phyloP scores from a whole-genome alignment of 495 filamentous ascomycete species.

The Aspergillus carlsbadensis region DNA sequence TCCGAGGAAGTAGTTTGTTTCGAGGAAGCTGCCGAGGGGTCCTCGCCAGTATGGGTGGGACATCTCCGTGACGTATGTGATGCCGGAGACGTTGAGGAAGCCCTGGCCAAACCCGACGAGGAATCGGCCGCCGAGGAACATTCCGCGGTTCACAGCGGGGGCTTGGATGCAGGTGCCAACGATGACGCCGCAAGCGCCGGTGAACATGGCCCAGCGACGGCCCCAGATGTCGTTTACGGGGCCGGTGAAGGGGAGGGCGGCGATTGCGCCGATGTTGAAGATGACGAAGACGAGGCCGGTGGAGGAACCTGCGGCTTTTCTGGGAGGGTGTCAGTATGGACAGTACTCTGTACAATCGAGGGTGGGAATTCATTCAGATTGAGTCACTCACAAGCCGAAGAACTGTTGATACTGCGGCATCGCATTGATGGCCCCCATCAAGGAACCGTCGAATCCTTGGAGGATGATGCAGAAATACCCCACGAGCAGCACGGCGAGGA shows the following conservation, averaged over 20 bases:
- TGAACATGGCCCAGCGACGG: no score
- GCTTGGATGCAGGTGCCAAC: background rate
- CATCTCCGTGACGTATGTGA: background rate
- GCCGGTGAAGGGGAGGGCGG: conserved; percentile 37
- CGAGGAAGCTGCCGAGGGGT: background rate
- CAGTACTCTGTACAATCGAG: no score
- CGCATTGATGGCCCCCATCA: background rate
- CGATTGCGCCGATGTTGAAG: conserved; percentile 51
- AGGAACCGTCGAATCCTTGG: background rate
- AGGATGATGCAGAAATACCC: no score
- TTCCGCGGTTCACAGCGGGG: background rate
- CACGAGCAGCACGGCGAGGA: no score
- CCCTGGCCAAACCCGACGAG: background rate
- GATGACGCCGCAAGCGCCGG: background rate
- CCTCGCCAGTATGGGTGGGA: background rate
- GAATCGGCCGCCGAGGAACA: background rate
- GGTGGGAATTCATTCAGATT: no score
- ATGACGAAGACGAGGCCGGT: conserved; percentile 49
- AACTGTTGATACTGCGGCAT: background rate
- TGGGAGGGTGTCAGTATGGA: background rate
- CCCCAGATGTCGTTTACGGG: background rate
- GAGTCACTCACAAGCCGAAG: background rate
- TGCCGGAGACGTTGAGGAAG: background rate
- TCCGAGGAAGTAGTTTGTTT: background rate
- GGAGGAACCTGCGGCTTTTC: conserved; percentile 27